These are phyloP conservation scores for Colletotrichum sp. DNA, from an alignment of 2,329 filamentous ascomycete species.

Conservation along the genomic window DNA sequence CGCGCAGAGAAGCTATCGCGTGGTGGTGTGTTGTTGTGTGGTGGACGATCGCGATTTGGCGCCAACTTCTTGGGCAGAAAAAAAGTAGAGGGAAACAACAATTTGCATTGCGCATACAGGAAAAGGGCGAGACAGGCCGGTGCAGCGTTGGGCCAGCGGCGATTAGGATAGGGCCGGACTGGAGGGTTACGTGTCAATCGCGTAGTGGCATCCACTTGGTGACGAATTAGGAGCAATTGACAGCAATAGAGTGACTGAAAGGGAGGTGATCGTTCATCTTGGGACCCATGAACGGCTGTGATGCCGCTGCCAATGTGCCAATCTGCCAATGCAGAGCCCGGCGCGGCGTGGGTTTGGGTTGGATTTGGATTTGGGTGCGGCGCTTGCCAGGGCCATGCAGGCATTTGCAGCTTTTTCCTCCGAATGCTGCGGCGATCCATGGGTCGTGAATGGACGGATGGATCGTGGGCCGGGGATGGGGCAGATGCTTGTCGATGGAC, in stretches of 20 bases:
- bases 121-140: not conserved
- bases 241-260: slow-evolving; percentile 7
- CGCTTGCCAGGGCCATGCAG: slow-evolving; percentile 2
- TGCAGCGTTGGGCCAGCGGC: not conserved
- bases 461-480: not conserved
- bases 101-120: not conserved
- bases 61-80: not conserved
- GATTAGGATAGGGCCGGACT: not conserved
- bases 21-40: not conserved
- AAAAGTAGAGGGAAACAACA: not conserved
- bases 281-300: not conserved
- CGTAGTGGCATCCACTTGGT: slow-evolving; percentile 13
- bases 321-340: not conserved
- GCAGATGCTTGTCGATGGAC: not conserved
- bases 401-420: not conserved
- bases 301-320: slow-evolving; percentile 11
- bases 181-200: slow-evolving; percentile 16
- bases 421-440: not conserved
- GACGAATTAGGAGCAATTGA: slow-evolving; percentile 12
- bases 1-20: not conserved
- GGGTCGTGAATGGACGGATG: not conserved
- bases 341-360: not conserved
- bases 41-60: slow-evolving; percentile 1
- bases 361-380: not conserved
- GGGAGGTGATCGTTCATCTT: slow-evolving; percentile 5